These are phyloP conservation scores for Quillaja saponaria DNA, from an alignment of 306 rosid species.

Conservation along the genomic window DNA sequence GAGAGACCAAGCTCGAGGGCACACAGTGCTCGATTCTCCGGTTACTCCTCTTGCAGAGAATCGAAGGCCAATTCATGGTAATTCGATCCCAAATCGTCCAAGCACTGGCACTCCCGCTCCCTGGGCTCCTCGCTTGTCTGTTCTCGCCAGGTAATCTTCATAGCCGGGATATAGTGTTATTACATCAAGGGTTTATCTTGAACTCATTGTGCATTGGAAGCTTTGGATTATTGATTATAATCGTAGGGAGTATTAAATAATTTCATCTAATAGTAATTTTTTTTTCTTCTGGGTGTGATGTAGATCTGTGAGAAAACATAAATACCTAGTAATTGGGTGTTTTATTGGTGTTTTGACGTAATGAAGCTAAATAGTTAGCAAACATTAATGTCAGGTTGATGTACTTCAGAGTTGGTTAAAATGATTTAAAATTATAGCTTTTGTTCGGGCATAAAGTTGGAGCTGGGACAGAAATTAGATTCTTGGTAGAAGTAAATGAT, in stretches of 20 bases:
- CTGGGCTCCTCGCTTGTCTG: slow-evolving; percentile 93
- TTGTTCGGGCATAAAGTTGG: neutral
- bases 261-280: neutral
- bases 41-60: slow-evolving; percentile 53
- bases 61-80: slow-evolving; percentile 36
- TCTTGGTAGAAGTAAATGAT: neutral
- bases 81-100: slow-evolving; percentile 68
- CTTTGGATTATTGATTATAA: neutral
- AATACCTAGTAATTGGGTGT: neutral
- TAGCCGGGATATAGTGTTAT: too few relatives aligned
- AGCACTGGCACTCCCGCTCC: slow-evolving; percentile 94
- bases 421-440: neutral
- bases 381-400: neutral
- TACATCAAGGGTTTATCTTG: too few relatives aligned
- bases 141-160: slow-evolving; percentile 75
- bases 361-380: too few relatives aligned
- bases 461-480: neutral
- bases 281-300: neutral
- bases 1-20: slow-evolving; percentile 29
- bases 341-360: neutral
- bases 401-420: neutral
- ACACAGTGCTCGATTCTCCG: slow-evolving; percentile 49
- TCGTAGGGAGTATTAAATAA: neutral
- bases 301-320: neutral
- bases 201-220: neutral